phyloP scores from a whole-genome alignment of 2,329 filamentous ascomycete genomes.

The Pseudocercospora crystallina region DNA sequence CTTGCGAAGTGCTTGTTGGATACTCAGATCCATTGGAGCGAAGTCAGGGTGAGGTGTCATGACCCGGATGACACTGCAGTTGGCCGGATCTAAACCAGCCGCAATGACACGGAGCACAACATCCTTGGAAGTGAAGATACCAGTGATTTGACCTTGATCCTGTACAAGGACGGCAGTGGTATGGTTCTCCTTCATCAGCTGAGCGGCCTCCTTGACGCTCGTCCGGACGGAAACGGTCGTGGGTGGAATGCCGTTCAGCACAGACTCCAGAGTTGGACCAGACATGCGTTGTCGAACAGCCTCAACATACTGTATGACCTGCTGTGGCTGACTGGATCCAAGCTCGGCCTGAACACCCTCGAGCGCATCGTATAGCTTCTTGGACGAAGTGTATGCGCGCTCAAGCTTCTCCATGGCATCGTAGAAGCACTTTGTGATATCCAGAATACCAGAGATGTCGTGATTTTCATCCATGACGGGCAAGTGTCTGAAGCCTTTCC shows the following conservation, averaged over 20 bases:
- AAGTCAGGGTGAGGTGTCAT: slow-evolving; percentile 99
- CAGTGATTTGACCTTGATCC: slow-evolving; percentile 94
- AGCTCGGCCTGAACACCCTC: slow-evolving; percentile 98
- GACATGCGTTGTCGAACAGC: slow-evolving; percentile 96
- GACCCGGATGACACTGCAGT: slow-evolving; percentile 95
- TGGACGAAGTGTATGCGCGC: slow-evolving; percentile 94
- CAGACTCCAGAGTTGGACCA: slow-evolving; percentile 90
- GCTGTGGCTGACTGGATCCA: slow-evolving; percentile 91
- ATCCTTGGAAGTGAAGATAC: slow-evolving; percentile 99
- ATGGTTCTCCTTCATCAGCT: slow-evolving; percentile 98
- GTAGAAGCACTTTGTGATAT: slow-evolving; percentile 99
- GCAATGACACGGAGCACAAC: slow-evolving; percentile 97
- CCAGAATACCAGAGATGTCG: slow-evolving; percentile 94
- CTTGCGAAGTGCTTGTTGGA: slow-evolving; percentile 94
- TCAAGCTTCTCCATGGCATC: slow-evolving; percentile 99
- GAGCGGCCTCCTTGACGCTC: slow-evolving; percentile 91
- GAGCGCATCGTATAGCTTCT: slow-evolving; percentile 94
- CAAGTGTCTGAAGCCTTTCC: slow-evolving; percentile 95
- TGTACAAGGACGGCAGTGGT: slow-evolving; percentile 95
- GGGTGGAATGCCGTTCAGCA: slow-evolving; percentile 86
- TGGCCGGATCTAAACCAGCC: slow-evolving; percentile 87
- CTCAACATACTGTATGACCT: slow-evolving; percentile 99
- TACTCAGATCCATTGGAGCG: slow-evolving; percentile 98
- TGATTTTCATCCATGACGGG: slow-evolving; percentile 99
- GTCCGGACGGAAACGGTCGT: slow-evolving; percentile 94